These are phyloP conservation scores for Flaveria ramosissima DNA, from an alignment of 129 eudicot species.

Conservation along the genomic window DNA sequence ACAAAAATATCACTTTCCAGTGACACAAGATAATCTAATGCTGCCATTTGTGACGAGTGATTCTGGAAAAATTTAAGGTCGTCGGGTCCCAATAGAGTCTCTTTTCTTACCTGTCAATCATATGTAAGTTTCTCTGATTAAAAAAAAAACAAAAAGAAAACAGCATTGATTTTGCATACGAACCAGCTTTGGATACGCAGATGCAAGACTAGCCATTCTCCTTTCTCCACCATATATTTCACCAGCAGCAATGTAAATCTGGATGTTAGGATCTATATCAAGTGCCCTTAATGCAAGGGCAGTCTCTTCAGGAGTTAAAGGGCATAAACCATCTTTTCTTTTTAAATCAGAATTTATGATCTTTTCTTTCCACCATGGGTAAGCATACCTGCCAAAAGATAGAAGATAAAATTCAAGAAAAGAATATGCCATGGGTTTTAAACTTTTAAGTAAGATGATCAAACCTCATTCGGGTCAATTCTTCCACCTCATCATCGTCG, in stretches of 20 bases:
- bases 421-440: background rate
- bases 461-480: conserved; percentile 92
- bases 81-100: conserved; percentile 75
- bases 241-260: conserved; percentile 96
- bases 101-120: conserved; percentile 81
- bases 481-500: conserved; percentile 79
- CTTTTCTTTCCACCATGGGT: conserved; percentile 99
- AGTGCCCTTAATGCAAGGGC: conserved; percentile 79
- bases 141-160: background rate
- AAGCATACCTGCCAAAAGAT: conserved; percentile 68
- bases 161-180: conserved; percentile 25
- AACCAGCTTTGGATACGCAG: conserved; percentile 87
- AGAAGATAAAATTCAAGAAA: conserved; percentile 19
- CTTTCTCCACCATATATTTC: conserved; percentile 96
- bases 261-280: conserved; percentile 72
- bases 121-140: conserved; percentile 1
- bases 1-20: conserved; percentile 95
- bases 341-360: conserved; percentile 82
- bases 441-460: background rate
- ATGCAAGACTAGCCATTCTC: conserved; percentile 74
- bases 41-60: conserved; percentile 99
- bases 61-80: conserved; percentile 86
- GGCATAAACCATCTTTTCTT: conserved; percentile 91
- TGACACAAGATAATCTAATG: conserved; percentile 94
- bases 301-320: conserved; percentile 98